A percentile compares a stretch with the other conserved stretches of the same genome.
Conservation (phyloP, 192 early-diverging fungal species). For the Obelidium mucronatum region DNA sequence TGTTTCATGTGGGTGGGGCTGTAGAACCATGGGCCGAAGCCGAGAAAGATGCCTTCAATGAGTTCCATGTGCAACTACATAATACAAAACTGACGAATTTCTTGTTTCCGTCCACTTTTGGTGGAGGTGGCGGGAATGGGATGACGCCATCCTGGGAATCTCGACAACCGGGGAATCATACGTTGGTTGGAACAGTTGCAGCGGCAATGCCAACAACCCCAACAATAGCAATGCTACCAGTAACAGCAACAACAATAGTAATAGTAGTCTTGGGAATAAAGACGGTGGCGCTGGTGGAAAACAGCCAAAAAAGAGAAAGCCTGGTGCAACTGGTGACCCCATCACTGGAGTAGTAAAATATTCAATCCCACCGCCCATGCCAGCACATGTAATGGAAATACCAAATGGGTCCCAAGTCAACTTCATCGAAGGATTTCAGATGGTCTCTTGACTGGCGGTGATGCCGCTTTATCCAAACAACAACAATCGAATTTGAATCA, state of each 20-base stretch:
- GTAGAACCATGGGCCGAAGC: conserved; percentile 4
- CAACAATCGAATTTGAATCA: no score
- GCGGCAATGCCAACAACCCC: background rate
- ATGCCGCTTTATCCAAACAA: background rate
- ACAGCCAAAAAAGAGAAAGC: background rate
- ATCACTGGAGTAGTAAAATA: no score
- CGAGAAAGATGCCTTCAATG: background rate
- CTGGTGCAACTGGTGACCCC: no score
- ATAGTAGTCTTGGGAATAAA: background rate
- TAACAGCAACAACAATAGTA: background rate
- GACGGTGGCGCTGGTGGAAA: background rate
- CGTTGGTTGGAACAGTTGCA: background rate
- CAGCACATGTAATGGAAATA: background rate
- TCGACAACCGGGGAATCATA: background rate
- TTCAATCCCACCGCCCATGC: no score
- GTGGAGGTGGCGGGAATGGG: conserved; percentile 15
- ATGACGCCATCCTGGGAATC: conserved; percentile 5
- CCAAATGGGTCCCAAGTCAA: background rate
- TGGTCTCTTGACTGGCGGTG: background rate
- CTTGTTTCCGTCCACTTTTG: conserved; percentile 7
- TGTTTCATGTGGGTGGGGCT: background rate
- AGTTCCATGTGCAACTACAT: conserved; percentile 5
- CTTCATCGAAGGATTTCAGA: background rate
- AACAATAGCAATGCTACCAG: background rate
- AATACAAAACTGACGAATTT: background rate